Conservation (phyloP, 495 filamentous ascomycete genomes). For the Saxophila tyrrhenica region DNA sequence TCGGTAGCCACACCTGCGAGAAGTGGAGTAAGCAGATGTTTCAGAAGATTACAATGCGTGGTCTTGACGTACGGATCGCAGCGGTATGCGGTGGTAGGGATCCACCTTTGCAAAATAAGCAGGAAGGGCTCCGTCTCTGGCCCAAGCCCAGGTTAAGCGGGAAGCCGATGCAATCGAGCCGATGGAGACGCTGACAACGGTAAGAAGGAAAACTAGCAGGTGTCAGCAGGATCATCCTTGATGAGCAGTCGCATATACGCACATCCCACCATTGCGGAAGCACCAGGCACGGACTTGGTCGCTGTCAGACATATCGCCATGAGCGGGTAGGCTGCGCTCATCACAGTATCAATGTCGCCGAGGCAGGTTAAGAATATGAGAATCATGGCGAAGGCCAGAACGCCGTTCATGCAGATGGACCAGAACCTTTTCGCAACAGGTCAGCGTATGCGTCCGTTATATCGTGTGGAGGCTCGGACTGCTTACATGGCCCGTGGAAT, state of each 20-base stretch:
- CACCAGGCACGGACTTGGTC: neutral
- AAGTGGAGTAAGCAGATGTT: no score
- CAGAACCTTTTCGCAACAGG: no score
- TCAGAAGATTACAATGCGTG: no score
- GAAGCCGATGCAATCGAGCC: conserved; percentile 1
- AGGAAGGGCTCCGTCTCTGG: conserved; percentile 5
- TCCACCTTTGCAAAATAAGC: conserved; percentile 4
- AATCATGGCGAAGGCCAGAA: conserved; percentile 6
- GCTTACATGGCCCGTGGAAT: conserved; percentile 8
- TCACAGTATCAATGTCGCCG: neutral
- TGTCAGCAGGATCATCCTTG: no score
- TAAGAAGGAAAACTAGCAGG: neutral
- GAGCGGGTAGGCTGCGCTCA: neutral
- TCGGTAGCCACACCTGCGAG: conserved; percentile 6
- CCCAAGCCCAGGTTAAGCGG: conserved; percentile 6
- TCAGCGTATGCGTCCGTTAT: no score
- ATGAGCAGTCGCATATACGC: no score
- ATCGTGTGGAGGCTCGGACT: no score
- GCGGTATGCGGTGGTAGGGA: neutral
- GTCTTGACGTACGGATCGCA: conserved; percentile 3
- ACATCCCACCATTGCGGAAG: neutral
- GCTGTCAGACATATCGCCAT: neutral
- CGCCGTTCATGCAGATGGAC: conserved; percentile 4
- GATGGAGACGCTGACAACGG: neutral
- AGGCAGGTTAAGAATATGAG: conserved; percentile 3